Conservation (phyloP, 83 land plant genomes). For the Diphasiastrum complanatum region DNA sequence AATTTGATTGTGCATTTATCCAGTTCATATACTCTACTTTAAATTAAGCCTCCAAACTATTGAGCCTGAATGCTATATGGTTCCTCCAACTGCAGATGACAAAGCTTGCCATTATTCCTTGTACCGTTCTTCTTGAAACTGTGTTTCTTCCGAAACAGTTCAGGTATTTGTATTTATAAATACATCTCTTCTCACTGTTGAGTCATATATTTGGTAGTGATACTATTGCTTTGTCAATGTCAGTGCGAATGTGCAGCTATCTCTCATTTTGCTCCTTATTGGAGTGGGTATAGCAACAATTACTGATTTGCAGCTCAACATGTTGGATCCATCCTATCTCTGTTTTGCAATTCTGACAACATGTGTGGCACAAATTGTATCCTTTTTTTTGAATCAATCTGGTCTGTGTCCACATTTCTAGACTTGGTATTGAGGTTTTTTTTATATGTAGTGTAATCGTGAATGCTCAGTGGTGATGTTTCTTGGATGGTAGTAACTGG, state of each 20-base stretch:
- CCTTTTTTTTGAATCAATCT: too few relatives aligned
- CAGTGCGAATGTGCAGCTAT: neutral
- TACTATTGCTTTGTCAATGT: neutral
- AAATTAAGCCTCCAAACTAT: too few relatives aligned
- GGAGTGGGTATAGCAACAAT: too few relatives aligned
- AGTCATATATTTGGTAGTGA: neutral
- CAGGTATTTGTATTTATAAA: constrained; percentile 43
- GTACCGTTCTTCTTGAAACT: constrained; percentile 78
- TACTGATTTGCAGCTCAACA: too few relatives aligned
- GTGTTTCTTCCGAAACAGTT: constrained; percentile 57
- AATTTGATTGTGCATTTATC: too few relatives aligned
- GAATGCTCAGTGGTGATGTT: too few relatives aligned
- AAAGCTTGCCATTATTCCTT: constrained; percentile 90
- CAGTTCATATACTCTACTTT: too few relatives aligned
- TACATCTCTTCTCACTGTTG: neutral
- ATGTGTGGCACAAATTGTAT: too few relatives aligned
- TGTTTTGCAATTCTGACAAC: too few relatives aligned
- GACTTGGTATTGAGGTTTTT: constrained; percentile 1
- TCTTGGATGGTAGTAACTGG: too few relatives aligned
- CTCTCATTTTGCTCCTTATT: neutral
- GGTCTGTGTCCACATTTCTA: neutral
- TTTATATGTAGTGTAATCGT: neutral
- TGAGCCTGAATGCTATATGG: too few relatives aligned
- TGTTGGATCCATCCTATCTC: too few relatives aligned
- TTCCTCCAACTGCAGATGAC: constrained; percentile 63